These are phyloP conservation scores for Trametes coccinea DNA, from an alignment of 768 basidiomycete genomes.

Conservation along the genomic window DNA sequence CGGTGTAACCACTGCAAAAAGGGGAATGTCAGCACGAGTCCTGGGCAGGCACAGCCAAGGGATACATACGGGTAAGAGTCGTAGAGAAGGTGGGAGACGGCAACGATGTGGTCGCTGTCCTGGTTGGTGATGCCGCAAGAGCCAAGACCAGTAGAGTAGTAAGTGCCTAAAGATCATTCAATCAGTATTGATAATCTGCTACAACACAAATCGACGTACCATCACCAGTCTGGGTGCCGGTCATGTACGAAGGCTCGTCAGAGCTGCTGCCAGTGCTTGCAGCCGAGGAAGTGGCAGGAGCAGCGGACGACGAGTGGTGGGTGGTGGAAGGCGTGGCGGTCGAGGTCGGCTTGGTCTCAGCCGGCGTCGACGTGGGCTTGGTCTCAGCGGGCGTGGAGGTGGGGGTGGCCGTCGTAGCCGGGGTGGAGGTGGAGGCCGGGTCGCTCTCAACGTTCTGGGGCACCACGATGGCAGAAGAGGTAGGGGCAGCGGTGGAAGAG, in stretches of 20 bases:
- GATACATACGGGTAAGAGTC: constrained; percentile 59
- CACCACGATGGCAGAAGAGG: constrained; percentile 8
- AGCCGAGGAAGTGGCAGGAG: constrained; percentile 8
- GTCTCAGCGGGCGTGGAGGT: background rate
- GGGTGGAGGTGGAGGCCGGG: background rate
- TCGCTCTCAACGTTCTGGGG: constrained; percentile 16
- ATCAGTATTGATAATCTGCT: background rate
- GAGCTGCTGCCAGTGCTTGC: constrained; percentile 1
- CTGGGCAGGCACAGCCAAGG: background rate
- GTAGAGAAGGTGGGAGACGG: constrained; percentile 55
- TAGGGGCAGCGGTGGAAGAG: constrained; percentile 24
- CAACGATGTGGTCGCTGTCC: constrained; percentile 54
- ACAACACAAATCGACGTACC: constrained; percentile 21
- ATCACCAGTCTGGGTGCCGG: constrained; percentile 25
- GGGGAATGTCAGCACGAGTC: background rate
- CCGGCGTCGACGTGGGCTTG: background rate
- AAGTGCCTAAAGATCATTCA: constrained; percentile 43
- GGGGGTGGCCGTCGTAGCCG: constrained; percentile 5
- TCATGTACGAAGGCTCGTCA: constrained; percentile 13
- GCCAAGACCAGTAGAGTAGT: constrained; percentile 59
- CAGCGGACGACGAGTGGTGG: constrained; percentile 12
- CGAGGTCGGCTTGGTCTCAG: background rate
- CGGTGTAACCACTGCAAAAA: constrained; percentile 49
- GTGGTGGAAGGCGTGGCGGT: constrained; percentile 25
- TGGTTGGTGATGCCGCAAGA: constrained; percentile 62